These are phyloP conservation scores for Elaphomyces granulatus DNA, from an alignment of 495 filamentous ascomycete species.

Conservation along the genomic window DNA sequence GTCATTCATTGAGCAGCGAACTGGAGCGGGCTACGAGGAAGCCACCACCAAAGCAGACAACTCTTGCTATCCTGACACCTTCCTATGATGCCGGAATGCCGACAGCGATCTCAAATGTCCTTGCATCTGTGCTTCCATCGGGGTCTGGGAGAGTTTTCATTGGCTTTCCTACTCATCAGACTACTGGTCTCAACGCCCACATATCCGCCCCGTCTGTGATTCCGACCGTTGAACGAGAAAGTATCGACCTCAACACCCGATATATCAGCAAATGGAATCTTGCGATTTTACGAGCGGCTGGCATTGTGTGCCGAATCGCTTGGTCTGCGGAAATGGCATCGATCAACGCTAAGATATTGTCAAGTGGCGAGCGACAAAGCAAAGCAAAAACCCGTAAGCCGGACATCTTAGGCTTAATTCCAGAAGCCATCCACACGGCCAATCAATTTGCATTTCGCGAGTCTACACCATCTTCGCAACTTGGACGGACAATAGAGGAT, in stretches of 20 bases:
- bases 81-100: constrained; percentile 68
- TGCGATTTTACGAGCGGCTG: constrained; percentile 86
- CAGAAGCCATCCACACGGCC: constrained; percentile 56
- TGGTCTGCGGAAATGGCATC: constrained; percentile 75
- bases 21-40: constrained; percentile 97
- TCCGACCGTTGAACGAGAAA: constrained; percentile 95
- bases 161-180: constrained; percentile 94
- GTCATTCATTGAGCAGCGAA: constrained; percentile 55
- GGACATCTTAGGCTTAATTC: constrained; percentile 50
- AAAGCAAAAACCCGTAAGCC: constrained; percentile 42
- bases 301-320: constrained; percentile 76
- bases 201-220: constrained; percentile 98
- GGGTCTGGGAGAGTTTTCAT: constrained; percentile 89
- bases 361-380: constrained; percentile 25
- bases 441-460: constrained; percentile 71
- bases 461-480: constrained; percentile 70
- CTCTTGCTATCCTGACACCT: constrained; percentile 73
- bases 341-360: constrained; percentile 35
- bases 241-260: constrained; percentile 88
- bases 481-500: constrained; percentile 75
- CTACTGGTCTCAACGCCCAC: constrained; percentile 84
- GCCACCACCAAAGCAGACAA: constrained; percentile 74
- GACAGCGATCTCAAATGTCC: constrained; percentile 56
- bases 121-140: constrained; percentile 77
- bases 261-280: constrained; percentile 90